A percentile compares a stretch with the other conserved stretches of the same genome.
These are phyloP conservation scores for Dendrobium chrysotoxum DNA, from an alignment of 106 monocot species.

Conservation along the genomic window DNA sequence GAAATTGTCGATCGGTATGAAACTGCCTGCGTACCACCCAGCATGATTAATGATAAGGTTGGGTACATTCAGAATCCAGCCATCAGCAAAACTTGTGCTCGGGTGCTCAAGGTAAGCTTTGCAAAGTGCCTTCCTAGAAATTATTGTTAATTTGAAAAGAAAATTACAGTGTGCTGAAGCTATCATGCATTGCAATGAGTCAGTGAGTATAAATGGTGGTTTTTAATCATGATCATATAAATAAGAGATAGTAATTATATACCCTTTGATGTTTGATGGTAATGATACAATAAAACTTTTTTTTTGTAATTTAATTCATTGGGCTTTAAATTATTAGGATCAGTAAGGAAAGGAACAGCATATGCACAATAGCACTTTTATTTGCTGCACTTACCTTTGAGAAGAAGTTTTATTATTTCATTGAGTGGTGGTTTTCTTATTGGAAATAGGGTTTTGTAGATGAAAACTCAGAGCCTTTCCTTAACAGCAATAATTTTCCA, in stretches of 20 bases:
- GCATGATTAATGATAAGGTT: constrained; percentile 27
- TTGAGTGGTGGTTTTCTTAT: no score
- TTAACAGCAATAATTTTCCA: no score
- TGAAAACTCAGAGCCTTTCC: no score
- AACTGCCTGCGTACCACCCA: constrained; percentile 34
- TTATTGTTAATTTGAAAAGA: background rate
- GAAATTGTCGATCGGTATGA: constrained; percentile 84
- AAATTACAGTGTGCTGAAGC: background rate
- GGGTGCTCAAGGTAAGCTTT: constrained; percentile 41
- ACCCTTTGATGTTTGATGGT: background rate
- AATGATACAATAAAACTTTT: background rate
- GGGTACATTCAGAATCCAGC: constrained; percentile 44
- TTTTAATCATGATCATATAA: background rate
- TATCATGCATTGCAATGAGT: background rate
- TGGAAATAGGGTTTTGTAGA: no score
- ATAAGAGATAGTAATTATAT: background rate
- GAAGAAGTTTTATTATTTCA: no score
- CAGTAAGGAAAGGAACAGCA: no score
- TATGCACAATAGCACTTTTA: no score
- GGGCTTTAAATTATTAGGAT: no score
- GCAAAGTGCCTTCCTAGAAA: background rate
- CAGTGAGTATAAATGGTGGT: background rate
- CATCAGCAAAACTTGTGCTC: constrained; percentile 47
- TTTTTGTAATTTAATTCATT: no score
- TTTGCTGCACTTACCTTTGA: no score